These are phyloP conservation scores for Sequoia sempervirens DNA, from an alignment of 75 land plant genomes.

Conservation along the genomic window DNA sequence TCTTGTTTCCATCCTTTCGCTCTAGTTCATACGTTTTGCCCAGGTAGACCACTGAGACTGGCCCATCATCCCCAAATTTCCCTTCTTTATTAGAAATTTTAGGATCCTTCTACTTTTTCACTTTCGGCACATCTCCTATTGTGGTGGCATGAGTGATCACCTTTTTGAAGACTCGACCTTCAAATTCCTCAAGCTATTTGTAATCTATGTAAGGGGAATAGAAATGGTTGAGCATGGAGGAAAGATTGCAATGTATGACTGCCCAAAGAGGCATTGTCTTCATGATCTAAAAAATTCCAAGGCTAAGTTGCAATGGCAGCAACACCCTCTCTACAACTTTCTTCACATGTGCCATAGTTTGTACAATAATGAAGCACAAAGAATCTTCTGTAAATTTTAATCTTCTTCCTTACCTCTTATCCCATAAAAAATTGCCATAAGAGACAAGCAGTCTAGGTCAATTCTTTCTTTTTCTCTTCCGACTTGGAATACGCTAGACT, in stretches of 20 bases:
- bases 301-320: not conserved
- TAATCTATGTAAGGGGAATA: not conserved
- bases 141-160: not conserved
- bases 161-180: not conserved
- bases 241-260: not conserved
- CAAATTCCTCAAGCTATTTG: not conserved
- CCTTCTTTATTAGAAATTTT: too few species aligned
- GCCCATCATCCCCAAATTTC: not conserved
- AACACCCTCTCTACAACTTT: not conserved
- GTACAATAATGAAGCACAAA: not conserved
- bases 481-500: too few species aligned
- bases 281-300: not conserved
- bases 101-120: too few species aligned
- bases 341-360: not conserved
- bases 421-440: too few species aligned
- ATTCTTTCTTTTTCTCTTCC: too few species aligned
- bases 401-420: too few species aligned
- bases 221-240: too few species aligned
- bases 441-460: too few species aligned
- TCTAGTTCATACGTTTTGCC: not conserved
- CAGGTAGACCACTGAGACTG: not conserved
- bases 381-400: not conserved
- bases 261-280: not conserved
- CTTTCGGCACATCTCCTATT: not conserved
- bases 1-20: too few species aligned